A percentile compares a stretch with the other conserved stretches of the same genome.
Conservation (phyloP, 2,329 filamentous ascomycete genomes). For the Escovopsis sp. region DNA sequence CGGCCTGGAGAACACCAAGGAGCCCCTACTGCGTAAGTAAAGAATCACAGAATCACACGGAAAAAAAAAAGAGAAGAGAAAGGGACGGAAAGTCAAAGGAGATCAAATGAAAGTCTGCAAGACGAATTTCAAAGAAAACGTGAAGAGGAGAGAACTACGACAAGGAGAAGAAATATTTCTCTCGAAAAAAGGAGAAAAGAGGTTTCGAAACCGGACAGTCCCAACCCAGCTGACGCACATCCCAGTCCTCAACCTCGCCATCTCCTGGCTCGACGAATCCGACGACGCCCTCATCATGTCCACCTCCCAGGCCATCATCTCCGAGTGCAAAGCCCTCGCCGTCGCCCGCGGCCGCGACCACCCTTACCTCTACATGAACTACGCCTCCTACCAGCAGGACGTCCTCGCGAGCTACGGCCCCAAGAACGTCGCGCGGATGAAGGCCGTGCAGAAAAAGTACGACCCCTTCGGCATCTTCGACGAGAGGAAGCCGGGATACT, state of each 20-base stretch:
- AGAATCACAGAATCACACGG: too few relatives aligned
- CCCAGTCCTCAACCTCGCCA: slow-evolving; percentile 11
- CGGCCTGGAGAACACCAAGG: slow-evolving; percentile 14
- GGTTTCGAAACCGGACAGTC: too few relatives aligned
- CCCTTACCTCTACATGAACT: slow-evolving; percentile 25
- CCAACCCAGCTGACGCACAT: too few relatives aligned
- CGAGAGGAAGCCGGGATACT: slow-evolving; percentile 22
- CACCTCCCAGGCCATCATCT: slow-evolving; percentile 12
- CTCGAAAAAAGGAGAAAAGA: too few relatives aligned
- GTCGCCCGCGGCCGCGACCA: slow-evolving; percentile 17
- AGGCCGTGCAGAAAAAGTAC: slow-evolving; percentile 18
- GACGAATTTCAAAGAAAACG: too few relatives aligned
- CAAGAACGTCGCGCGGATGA: slow-evolving; percentile 20
- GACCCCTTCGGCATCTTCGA: slow-evolving; percentile 22
- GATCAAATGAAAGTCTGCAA: too few relatives aligned
- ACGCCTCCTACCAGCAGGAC: slow-evolving; percentile 25
- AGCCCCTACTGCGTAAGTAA: too few relatives aligned
- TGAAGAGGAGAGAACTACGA: too few relatives aligned
- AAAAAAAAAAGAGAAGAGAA: too few relatives aligned
- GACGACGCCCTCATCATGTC: slow-evolving; percentile 20
- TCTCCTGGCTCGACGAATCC: slow-evolving; percentile 13
- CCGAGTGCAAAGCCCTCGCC: slow-evolving; percentile 13
- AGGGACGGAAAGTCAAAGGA: too few relatives aligned
- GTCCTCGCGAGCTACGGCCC: slow-evolving; percentile 25
- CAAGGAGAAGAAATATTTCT: too few relatives aligned